Base-by-base conservation (phyloP, 2,329 filamentous ascomycete genomes). In the Cladophialophora carrionii region DNA sequence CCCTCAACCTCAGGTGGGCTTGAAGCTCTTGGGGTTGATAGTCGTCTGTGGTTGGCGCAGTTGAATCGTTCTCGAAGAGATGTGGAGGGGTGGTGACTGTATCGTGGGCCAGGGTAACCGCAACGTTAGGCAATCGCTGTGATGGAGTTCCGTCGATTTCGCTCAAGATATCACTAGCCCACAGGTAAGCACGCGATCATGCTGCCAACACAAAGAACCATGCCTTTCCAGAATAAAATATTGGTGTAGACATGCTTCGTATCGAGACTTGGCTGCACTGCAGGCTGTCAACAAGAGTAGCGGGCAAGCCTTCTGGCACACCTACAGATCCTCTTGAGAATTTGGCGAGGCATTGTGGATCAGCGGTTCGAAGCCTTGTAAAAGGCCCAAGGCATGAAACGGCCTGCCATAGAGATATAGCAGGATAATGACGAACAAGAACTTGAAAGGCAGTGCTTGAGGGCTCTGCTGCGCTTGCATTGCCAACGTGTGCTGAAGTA, bases 201-300 rank as follows among this genome's bases (percentile, higher is more conserved):
- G 31, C 9, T 32, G 31, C 6, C 14, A 26, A 57, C n/a, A 26
- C 5, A 14, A 22, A n/a, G 17, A 20, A 20, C 41, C n/a, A 29
- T 46, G 55, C 59, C 59, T 62, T 62, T 62, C 60, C 22, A 62
- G 32, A 51, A 62, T 31, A 22, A 51, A 62, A 29, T 57, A 62
- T 34, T 56, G 60, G 22, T 56, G 41, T 37, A 62, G 26, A 24
- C 34, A 62, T 20, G 60, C 60, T 51, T 62, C 60, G 41, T 62
- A 57, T 17, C 51, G 60, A 7, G 41, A n/a, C 43, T 51, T 62
- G 37, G 22, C 24, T 5, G 41, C 60, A 14, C 59, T 62, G 31
- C 14, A 49, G 32, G 12, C 14, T 22, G 34, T 61, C 32, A 61
- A 48, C 29, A 7, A 22, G 4, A 34, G 20, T 17, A 9, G 10